Base-by-base conservation (phyloP, 768 basidiomycete species). In the Suillus occidentalis region DNA sequence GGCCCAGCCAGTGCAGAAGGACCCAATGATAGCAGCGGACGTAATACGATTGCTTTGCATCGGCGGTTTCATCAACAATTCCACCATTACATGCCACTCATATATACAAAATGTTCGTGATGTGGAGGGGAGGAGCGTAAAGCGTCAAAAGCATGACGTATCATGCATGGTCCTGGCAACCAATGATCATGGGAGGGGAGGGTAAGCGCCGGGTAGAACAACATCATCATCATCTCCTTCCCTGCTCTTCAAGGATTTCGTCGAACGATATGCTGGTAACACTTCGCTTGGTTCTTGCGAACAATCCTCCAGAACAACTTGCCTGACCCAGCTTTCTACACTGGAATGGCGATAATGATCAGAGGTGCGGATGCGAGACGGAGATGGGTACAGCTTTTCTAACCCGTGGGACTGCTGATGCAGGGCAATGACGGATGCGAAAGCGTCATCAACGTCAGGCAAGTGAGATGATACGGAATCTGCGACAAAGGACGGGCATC, bases 221-320 rank as follows among this genome's bases (percentile, higher is more conserved):
- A 14, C 14, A 34, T 62, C 7, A 25, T n/a, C 20, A 36, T 55
- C 31, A 55, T 28, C 8, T 31, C 12, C 34, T n/a, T 55, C 10
- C 12, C 12, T 20, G 16, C 37, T 62, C 61, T 22, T 36, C 61
- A 25, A n/a, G 20, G 62, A 63, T 63, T 63, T 61, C 13, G 31
- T 39, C 25, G 62, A 63, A 40, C 62, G 58, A 57, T 63, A 61
- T 3, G 57, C 37, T 4, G 62, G 62, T 12, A 63, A 59, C 37
- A 18, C 50, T 42, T 63, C 62, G 36, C 62, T 63, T 22, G 62
- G 5, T 39, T 40, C n/a, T 39, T 2, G 36, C 13, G 62, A 39
- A 28, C 1, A 6, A 31, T n/a, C 14, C 20, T 60, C 62, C 57
- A n/a, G 16, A 25, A 63, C 50, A 31, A 61, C 8, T 39, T 63